Evolutionary conservation across 306 rosid species (phyloP).

Genomic region (Sicyos edulis): DNA sequence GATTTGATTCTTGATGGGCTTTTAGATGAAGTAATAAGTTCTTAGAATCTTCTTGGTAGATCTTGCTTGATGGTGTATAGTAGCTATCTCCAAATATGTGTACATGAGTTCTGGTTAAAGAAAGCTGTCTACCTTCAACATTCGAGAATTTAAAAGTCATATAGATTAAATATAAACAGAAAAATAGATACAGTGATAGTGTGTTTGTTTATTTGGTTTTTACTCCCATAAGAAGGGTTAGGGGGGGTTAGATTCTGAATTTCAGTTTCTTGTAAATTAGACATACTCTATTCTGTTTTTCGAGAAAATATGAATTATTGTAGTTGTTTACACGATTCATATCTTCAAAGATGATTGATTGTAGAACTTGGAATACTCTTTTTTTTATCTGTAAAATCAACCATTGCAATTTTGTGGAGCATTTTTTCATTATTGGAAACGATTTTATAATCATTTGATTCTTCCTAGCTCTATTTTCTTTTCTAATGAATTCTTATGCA

Average conservation of each 20-base stretch:
- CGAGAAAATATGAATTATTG: not conserved
- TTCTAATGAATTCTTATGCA: too few species aligned
- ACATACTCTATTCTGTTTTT: not conserved
- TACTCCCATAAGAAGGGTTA: not conserved
- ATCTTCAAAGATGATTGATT: not conserved
- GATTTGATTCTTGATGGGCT: constrained; percentile 61
- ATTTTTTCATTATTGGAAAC: too few species aligned
- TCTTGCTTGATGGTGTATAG: constrained; percentile 2
- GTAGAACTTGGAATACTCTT: not conserved
- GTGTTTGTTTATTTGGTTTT: not conserved
- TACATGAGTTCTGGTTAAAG: constrained; percentile 4
- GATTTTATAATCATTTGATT: not conserved
- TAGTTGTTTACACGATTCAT: not conserved
- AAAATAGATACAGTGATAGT: not conserved
- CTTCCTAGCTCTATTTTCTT: not conserved
- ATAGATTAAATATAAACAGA: not conserved
- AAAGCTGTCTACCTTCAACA: not conserved
- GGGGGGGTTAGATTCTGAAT: not conserved
- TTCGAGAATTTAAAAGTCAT: not conserved
- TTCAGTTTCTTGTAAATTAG: not conserved
- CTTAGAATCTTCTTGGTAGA: not conserved
- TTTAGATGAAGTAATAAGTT: constrained; percentile 52
- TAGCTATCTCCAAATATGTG: not conserved
- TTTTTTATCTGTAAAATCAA: not conserved
- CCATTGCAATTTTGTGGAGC: not conserved